Conservation (phyloP, 208 protist species). For the Wallacemonas sp. region DNA sequence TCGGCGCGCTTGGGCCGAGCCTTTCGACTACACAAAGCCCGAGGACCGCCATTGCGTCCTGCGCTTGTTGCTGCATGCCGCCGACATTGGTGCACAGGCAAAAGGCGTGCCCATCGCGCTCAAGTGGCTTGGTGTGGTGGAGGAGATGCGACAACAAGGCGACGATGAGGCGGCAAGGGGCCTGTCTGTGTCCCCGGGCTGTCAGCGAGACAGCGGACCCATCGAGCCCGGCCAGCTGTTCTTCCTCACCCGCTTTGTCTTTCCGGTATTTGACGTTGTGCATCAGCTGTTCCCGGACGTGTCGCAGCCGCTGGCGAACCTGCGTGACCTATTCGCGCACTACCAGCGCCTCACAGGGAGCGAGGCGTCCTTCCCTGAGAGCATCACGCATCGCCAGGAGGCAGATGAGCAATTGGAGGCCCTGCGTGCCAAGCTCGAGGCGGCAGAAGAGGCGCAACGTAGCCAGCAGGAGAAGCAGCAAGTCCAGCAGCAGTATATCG, state of each 20-base stretch:
- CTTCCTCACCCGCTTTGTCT: conserved; percentile 75
- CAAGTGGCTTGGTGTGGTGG: conserved; percentile 74
- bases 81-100: conserved; percentile 68
- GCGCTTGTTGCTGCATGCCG: conserved; percentile 63
- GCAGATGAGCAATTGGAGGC: background rate
- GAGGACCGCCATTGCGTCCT: conserved; percentile 59
- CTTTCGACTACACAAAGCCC: conserved; percentile 30
- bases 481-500: conserved; percentile 10
- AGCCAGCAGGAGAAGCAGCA: background rate
- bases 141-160: conserved; percentile 78
- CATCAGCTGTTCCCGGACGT: conserved; percentile 59
- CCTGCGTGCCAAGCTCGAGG: background rate
- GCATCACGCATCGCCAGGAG: background rate
- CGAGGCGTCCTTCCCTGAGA: conserved; percentile 22
- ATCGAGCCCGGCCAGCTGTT: conserved; percentile 50
- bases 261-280: conserved; percentile 67
- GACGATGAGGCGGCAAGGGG: conserved; percentile 53
- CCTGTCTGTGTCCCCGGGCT: conserved; percentile 47
- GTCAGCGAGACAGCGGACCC: conserved; percentile 17
- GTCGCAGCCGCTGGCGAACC: conserved; percentile 39
- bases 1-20: background rate
- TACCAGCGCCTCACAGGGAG: conserved; percentile 32
- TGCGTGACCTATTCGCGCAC: conserved; percentile 38
- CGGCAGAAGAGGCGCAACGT: background rate
- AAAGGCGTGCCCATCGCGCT: conserved; percentile 51